Evolutionary conservation across 371 early-diverging fungal genomes (phyloP).

Genomic region (Rhizopus delemar): DNA sequence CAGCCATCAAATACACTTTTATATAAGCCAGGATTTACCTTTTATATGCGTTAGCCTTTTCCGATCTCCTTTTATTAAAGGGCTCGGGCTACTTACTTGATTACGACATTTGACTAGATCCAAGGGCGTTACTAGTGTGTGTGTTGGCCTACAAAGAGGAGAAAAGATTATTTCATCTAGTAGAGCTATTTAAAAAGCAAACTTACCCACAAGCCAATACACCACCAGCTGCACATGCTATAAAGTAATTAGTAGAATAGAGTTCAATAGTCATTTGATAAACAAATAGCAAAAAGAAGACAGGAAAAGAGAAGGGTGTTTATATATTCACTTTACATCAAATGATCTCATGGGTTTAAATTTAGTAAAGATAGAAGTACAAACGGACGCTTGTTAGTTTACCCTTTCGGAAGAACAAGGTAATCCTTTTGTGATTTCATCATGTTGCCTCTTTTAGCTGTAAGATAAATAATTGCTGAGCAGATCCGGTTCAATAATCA

Average conservation of each 20-base stretch:
- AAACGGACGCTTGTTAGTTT: no score
- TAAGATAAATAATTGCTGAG: no score
- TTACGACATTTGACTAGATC: slow-evolving; percentile 75
- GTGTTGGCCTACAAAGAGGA: slow-evolving; percentile 57
- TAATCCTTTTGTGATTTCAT: neutral
- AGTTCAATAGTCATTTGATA: slow-evolving; percentile 44
- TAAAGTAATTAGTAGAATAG: slow-evolving; percentile 46
- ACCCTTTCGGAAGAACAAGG: no score
- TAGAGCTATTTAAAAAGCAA: neutral
- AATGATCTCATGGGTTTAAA: neutral
- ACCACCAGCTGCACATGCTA: slow-evolving; percentile 65
- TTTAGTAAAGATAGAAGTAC: neutral
- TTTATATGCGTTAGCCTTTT: neutral
- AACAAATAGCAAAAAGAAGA: neutral
- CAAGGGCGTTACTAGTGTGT: slow-evolving; percentile 67
- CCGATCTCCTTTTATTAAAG: neutral
- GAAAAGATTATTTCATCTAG: neutral
- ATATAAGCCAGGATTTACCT: slow-evolving; percentile 67
- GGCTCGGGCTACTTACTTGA: slow-evolving; percentile 40
- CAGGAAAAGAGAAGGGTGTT: neutral
- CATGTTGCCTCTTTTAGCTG: neutral
- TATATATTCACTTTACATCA: neutral
- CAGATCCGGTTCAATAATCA: no score
- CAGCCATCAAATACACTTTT: slow-evolving; percentile 70
- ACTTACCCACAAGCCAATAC: slow-evolving; percentile 58